Evolutionary conservation across 2,329 filamentous ascomycete genomes (phyloP), one percentile per base, ranked within the genome.

Genomic region (Polytolypa hystricis): DNA sequence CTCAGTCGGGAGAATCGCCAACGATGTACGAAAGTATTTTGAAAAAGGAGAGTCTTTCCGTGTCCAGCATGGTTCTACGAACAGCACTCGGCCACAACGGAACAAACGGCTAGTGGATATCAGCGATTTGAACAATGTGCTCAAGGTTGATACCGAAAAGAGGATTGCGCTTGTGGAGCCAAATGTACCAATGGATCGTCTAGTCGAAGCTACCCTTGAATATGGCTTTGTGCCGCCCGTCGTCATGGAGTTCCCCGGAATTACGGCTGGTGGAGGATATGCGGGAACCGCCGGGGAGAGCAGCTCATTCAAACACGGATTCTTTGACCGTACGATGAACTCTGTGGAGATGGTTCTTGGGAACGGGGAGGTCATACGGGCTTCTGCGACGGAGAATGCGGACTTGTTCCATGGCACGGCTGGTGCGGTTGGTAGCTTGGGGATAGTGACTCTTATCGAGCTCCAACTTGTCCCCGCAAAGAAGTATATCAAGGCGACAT

Each of bases 21-120:
- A 7, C 7, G 7, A 7, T 25, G 21, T 25, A 7, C 21, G 21
- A 7, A 25, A 25, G n/a, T 25, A 25, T 25, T 25, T 7, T 25
- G 21, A 25, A 7, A 25, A 25, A n/a, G n/a, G n/a, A n/a, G 21
- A 25, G 21, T 73, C 78, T 2, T 86, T 83, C 57, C 71, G 80
- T 12, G 79, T 86, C 52, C 81, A 77, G 48, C 81, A 86, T 58
- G 82, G 82, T 42, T 77, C 79, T 0, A 85, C 81, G 16, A 85
- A 84, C 61, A 83, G 75, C 57, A 86, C 82, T 27, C 75, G 82
- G 5, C 69, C 70, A 18, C 58, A 56, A 19, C 39, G 36, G 5
- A 38, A 43, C 36, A 37, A 32, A 11, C 33, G 45, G 43, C 33
- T 47, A 20, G 39, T 51, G 14, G 46, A 51, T 34, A 50, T 45